Evolutionary conservation across 805 yeast species (phyloP).

Genomic region (Myxozyma nipponensis): DNA sequence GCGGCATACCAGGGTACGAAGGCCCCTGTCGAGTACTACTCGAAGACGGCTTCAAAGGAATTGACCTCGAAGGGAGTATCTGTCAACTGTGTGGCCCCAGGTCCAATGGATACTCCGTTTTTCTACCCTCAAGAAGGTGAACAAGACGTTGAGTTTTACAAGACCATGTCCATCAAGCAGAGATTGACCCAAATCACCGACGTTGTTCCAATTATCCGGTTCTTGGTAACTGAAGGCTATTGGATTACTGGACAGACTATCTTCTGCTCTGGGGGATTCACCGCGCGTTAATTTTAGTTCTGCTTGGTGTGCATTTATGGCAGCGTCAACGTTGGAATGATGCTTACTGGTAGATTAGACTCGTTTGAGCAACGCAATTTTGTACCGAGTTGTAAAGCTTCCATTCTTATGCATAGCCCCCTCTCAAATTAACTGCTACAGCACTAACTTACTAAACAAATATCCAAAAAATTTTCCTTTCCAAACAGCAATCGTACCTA

Average conservation of each 20-base stretch:
- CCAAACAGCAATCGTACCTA: too few species aligned
- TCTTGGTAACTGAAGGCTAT: constrained; percentile 59
- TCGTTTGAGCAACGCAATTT: too few species aligned
- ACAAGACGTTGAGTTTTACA: constrained; percentile 52
- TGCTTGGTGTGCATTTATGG: too few species aligned
- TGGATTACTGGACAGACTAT: constrained; percentile 72
- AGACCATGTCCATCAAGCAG: constrained; percentile 47
- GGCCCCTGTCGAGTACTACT: constrained; percentile 69
- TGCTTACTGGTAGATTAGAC: too few species aligned
- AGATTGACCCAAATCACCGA: constrained; percentile 57
- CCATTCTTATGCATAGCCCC: too few species aligned
- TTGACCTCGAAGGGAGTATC: constrained; percentile 67
- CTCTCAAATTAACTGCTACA: too few species aligned
- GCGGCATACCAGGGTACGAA: constrained; percentile 71
- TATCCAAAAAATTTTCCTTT: too few species aligned
- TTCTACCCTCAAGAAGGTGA: constrained; percentile 59
- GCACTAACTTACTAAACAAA: too few species aligned
- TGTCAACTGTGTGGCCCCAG: constrained; percentile 71
- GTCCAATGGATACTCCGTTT: constrained; percentile 68
- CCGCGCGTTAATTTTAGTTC: too few species aligned
- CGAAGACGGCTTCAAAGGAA: constrained; percentile 68
- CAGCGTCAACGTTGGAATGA: too few species aligned
- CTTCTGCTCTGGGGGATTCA: too few species aligned
- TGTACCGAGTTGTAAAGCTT: too few species aligned
- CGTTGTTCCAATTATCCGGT: constrained; percentile 59